These are phyloP conservation scores for Kodamaea derodonti DNA, from an alignment of 1,139 yeast genomes.

Conservation along the genomic window DNA sequence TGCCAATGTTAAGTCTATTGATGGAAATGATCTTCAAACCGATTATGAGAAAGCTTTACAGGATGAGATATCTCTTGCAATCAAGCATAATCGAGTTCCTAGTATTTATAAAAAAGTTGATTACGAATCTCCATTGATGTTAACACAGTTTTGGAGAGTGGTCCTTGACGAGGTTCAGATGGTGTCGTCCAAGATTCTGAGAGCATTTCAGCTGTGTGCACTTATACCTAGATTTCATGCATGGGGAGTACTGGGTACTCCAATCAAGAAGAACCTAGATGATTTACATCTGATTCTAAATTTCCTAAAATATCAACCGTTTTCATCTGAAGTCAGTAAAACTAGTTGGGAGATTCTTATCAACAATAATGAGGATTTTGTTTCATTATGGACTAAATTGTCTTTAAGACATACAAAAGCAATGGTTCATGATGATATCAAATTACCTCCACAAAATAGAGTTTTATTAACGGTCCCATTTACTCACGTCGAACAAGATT, in stretches of 20 bases:
- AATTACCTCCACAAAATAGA: conserved; percentile 73
- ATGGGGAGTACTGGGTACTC: conserved; percentile 98
- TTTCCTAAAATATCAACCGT: conserved; percentile 67
- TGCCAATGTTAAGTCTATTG: conserved; percentile 22
- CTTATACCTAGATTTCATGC: conserved; percentile 81
- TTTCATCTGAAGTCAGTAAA: conserved; percentile 39
- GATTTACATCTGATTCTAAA: conserved; percentile 71
- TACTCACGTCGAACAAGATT: conserved; percentile 77
- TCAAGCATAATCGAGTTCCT: conserved; percentile 27
- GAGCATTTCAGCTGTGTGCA: conserved; percentile 77
- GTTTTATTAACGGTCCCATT: conserved; percentile 69
- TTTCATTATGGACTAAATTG: conserved; percentile 41
- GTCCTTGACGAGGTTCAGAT: conserved; percentile 92
- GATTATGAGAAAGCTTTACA: conserved; percentile 36
- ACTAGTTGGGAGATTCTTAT: conserved; percentile 31
- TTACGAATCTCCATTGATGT: conserved; percentile 77
- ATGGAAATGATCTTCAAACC: conserved; percentile 19
- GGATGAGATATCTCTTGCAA: conserved; percentile 33
- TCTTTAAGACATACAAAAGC: conserved; percentile 80
- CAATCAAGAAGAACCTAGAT: conserved; percentile 60
- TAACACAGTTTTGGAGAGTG: conserved; percentile 86
- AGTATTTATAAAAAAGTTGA: conserved; percentile 32
- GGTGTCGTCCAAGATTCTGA: conserved; percentile 70
- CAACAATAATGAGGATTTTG: conserved; percentile 36
- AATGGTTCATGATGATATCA: conserved; percentile 74